Conservation (phyloP, 441 rosid species). For the Syzygium malaccense region DNA sequence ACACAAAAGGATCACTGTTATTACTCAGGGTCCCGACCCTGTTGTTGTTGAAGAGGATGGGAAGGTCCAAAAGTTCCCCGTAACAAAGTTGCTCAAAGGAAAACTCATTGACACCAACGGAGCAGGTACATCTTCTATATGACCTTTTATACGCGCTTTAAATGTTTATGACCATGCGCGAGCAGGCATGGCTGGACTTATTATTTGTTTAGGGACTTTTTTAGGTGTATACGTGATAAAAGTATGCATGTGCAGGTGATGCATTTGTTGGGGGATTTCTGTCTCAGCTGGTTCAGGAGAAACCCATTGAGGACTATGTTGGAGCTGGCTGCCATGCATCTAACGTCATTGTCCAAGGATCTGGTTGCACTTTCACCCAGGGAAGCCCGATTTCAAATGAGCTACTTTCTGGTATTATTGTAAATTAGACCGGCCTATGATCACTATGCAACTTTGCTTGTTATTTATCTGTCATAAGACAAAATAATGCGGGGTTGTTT, state of each 20-base stretch:
- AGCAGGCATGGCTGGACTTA: background rate
- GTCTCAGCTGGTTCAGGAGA: constrained; percentile 66
- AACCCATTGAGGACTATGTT: no score
- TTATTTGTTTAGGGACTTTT: background rate
- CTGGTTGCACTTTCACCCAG: constrained; percentile 82
- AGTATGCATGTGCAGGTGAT: constrained; percentile 41
- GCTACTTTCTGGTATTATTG: no score
- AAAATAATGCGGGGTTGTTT: no score
- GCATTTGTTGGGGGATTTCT: constrained; percentile 93
- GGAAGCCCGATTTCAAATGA: constrained; percentile 39
- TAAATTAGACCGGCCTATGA: no score
- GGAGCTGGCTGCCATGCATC: no score
- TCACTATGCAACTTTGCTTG: no score
- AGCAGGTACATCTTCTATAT: constrained; percentile 45
- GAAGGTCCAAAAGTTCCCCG: constrained; percentile 65
- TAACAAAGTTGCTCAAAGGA: constrained; percentile 63
- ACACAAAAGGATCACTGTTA: constrained; percentile 42
- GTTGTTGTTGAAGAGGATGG: constrained; percentile 93
- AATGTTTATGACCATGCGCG: background rate
- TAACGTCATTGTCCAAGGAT: constrained; percentile 45
- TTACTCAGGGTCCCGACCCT: constrained; percentile 90
- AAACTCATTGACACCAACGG: constrained; percentile 89
- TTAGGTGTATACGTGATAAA: background rate
- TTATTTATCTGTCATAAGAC: no score
- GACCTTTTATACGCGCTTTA: background rate